Base-by-base conservation (phyloP, 495 filamentous ascomycete genomes). In the Neurospora sp. region DNA sequence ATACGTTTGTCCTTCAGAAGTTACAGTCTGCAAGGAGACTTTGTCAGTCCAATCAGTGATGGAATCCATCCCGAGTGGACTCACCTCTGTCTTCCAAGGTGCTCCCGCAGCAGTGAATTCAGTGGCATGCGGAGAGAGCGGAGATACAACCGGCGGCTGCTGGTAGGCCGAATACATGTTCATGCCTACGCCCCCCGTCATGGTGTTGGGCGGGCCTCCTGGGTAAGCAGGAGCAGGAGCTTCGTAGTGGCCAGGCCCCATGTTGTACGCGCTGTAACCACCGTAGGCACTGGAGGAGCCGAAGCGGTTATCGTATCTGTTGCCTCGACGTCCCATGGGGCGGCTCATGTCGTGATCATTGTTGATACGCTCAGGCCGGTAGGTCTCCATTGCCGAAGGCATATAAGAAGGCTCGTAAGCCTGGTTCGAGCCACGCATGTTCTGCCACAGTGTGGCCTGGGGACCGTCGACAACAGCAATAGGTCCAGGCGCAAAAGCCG, bases 101-200 rank as follows among this genome's bases (percentile, higher is more conserved):
- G 74, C 75, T 70, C 76, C 75, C 9, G 81, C 71, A 12, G 85
- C 86, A 65, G 88, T 91, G 76, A 97, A 97, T 78, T 97, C 94
- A 27, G 88, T 88, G 38, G 94, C 94, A 69, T 92, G 90, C 4
- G 95, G 92, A 18, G 94, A 97, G 22, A 98, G 88, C 5, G 92
- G 87, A 38, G 93, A 93, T 42, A 93, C 91, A 75, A 92, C 89
- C 40, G 92, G 88, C 59, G 88, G 89, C 74, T 91, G 88, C 71
- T 89, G 89, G 80, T 93, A 96, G 37, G 86, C 74, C 81, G 85
- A 81, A 78, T 89, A 90, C 72, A 88, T 74, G 45, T 85, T 86
- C 72, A 88, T 81, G 76, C 75, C 79, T 78, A 77, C 76, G 69
- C 74, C 77, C 45, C 74, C 73, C 40, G 53, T 59, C 72, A 81